These are phyloP conservation scores for Penicillium decumbens DNA, from an alignment of 2,329 filamentous ascomycete species.

Conservation along the genomic window DNA sequence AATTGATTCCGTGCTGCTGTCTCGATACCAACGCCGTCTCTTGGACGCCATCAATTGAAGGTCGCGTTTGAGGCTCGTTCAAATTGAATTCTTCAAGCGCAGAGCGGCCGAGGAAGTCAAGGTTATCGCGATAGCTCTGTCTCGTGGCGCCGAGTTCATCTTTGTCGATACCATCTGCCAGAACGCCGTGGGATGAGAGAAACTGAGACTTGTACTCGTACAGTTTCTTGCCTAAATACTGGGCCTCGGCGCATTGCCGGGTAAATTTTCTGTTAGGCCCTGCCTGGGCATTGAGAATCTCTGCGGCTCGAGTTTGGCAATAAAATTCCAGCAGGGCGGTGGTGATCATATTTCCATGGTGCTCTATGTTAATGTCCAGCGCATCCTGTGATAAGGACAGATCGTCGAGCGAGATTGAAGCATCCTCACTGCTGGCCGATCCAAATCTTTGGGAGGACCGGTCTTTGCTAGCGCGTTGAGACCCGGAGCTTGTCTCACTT, in stretches of 20 bases:
- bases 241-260: conserved; percentile 41
- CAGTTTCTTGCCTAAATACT: conserved; percentile 40
- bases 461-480: background rate
- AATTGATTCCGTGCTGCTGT: conserved; percentile 10
- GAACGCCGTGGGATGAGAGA: conserved; percentile 39
- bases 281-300: conserved; percentile 41
- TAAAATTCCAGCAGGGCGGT: conserved; percentile 45
- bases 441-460: conserved; percentile 1
- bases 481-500: background rate
- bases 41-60: conserved; percentile 19
- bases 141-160: conserved; percentile 36
- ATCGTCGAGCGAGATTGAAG: conserved; percentile 20
- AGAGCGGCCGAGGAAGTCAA: conserved; percentile 39
- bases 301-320: conserved; percentile 42
- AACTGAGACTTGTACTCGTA: conserved; percentile 43
- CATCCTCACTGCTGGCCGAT: conserved; percentile 11
- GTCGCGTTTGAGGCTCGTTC: conserved; percentile 16
- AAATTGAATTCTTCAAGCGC: conserved; percentile 36
- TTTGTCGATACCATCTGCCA: conserved; percentile 38
- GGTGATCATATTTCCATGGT: conserved; percentile 42
- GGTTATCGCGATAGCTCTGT: conserved; percentile 42
- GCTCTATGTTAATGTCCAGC: conserved; percentile 32
- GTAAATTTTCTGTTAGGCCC: conserved; percentile 35
- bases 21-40: conserved; percentile 24
- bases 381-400: conserved; percentile 21